phyloP scores from a whole-genome alignment of 768 basidiomycete species.

The Termitomyces sp. region DNA sequence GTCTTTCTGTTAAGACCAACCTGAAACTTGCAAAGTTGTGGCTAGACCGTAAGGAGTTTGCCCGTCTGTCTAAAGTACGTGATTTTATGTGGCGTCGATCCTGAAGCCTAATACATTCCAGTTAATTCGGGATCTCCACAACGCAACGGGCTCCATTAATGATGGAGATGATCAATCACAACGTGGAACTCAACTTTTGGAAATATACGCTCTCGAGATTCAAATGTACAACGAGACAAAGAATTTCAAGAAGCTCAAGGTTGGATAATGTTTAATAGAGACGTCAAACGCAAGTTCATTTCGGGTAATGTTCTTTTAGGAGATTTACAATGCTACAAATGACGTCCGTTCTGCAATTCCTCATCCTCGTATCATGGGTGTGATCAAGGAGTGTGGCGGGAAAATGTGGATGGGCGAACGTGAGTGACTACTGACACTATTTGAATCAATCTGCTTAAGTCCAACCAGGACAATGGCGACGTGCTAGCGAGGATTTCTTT shows the following conservation, averaged over 20 bases:
- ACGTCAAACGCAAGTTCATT: neutral
- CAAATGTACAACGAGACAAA: slow-evolving; percentile 99
- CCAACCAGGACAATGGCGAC: slow-evolving; percentile 83
- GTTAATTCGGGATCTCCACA: slow-evolving; percentile 78
- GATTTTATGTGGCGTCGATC: neutral
- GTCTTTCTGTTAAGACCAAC: slow-evolving; percentile 93
- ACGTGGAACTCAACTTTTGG: slow-evolving; percentile 89
- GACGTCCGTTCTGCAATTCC: slow-evolving; percentile 94
- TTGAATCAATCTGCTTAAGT: neutral
- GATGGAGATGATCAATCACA: slow-evolving; percentile 86
- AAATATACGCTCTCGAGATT: slow-evolving; percentile 97
- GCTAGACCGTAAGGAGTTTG: slow-evolving; percentile 92
- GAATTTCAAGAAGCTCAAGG: slow-evolving; percentile 96
- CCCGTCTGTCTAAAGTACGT: slow-evolving; percentile 72
- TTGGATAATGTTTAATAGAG: slow-evolving; percentile 20
- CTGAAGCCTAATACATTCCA: slow-evolving; percentile 24
- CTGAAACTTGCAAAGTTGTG: slow-evolving; percentile 96
- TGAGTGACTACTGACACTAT: slow-evolving; percentile 29
- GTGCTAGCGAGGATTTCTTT: slow-evolving; percentile 97
- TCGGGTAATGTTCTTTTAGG: slow-evolving; percentile 41
- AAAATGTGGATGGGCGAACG: slow-evolving; percentile 99
- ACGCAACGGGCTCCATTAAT: slow-evolving; percentile 53
- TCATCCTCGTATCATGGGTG: slow-evolving; percentile 97
- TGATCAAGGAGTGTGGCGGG: slow-evolving; percentile 98
- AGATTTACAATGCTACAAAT: slow-evolving; percentile 95